Conservation (phyloP, 2,329 filamentous ascomycete genomes). For the Clonostachys solani region DNA sequence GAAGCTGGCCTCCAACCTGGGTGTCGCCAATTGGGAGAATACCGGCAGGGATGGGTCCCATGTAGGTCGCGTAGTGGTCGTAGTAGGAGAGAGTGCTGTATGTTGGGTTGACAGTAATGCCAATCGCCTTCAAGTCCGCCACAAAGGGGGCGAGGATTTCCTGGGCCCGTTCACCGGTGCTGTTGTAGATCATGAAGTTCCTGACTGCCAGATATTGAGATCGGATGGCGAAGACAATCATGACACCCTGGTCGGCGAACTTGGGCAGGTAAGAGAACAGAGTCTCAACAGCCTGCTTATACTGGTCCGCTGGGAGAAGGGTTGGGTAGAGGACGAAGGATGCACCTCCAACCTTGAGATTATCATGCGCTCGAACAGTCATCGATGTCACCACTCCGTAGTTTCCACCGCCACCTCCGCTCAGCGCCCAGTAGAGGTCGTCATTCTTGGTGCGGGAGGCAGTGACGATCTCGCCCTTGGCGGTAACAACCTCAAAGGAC, state of each 20-base stretch:
- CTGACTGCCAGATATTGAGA: conserved; percentile 34
- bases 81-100: conserved; percentile 20
- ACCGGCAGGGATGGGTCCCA: conserved; percentile 13
- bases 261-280: conserved; percentile 15
- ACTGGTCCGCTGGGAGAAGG: not conserved
- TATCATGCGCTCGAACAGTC: conserved; percentile 45
- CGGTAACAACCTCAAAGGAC: conserved; percentile 48
- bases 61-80: conserved; percentile 14
- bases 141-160: conserved; percentile 36
- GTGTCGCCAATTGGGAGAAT: conserved; percentile 12
- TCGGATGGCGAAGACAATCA: conserved; percentile 37
- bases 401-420: conserved; percentile 50
- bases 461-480: conserved; percentile 37
- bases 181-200: conserved; percentile 39
- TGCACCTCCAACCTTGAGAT: conserved; percentile 32
- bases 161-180: conserved; percentile 28
- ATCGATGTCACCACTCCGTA: conserved; percentile 49
- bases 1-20: conserved; percentile 15
- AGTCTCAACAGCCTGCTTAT: not conserved
- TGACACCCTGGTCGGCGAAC: conserved; percentile 42
- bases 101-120: conserved; percentile 16
- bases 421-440: conserved; percentile 61
- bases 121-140: conserved; percentile 10
- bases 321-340: not conserved
- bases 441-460: conserved; percentile 32